Conservation (phyloP, 1,284 basidiomycete genomes). For the Boletus hoseneyae region DNA sequence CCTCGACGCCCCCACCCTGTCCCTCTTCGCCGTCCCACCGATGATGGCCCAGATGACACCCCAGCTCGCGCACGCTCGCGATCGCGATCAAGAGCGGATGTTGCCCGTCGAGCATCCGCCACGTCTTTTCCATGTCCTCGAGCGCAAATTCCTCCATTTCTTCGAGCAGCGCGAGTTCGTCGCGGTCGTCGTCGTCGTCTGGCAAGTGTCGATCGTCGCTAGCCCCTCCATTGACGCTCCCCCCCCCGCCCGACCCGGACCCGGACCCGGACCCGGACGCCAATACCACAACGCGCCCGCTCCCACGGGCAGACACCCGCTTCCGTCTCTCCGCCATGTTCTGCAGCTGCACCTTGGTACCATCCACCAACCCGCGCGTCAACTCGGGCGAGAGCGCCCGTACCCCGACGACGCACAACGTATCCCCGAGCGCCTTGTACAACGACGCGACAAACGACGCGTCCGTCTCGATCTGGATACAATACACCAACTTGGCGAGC, state of each 20-base stretch:
- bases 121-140: conserved; percentile 69
- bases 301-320: conserved; percentile 32
- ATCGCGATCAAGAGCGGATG: conserved; percentile 67
- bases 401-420: conserved; percentile 57
- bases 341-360: conserved; percentile 66
- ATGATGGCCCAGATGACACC: conserved; percentile 21
- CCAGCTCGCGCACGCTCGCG: conserved; percentile 65
- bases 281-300: conserved; percentile 27
- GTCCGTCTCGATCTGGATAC: conserved; percentile 66
- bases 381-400: conserved; percentile 50
- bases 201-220: background rate
- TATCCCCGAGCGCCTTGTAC: conserved; percentile 73
- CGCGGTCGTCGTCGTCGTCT: conserved; percentile 37
- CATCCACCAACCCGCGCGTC: conserved; percentile 54
- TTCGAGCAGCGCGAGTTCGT: conserved; percentile 40
- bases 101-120: conserved; percentile 50
- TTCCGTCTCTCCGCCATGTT: conserved; percentile 63
- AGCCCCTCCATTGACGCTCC: background rate
- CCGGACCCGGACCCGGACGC: background rate
- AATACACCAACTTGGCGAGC: conserved; percentile 64
- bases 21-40: no score
- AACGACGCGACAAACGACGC: conserved; percentile 72
- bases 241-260: no score
- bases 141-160: conserved; percentile 69
- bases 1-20: no score